A percentile compares a stretch with the other conserved stretches of the same genome.
phyloP scores from a whole-genome alignment of 2,329 filamentous ascomycete species.

The Davidsoniella virescens region DNA sequence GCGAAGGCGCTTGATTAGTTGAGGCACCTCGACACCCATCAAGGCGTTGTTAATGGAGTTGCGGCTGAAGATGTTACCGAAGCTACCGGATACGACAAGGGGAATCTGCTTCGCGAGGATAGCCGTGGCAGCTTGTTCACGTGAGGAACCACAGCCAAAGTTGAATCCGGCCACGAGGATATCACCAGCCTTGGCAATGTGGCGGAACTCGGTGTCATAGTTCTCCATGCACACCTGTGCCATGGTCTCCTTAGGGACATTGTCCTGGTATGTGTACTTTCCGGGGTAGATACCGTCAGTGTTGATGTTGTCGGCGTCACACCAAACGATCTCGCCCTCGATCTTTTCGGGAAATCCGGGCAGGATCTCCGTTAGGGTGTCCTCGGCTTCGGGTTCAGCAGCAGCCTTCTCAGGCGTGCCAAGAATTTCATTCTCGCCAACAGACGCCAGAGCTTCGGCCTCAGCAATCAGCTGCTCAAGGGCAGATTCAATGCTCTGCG shows the following conservation, averaged over 20 bases:
- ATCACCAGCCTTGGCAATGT: constrained; percentile 50
- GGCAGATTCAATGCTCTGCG: constrained; percentile 50
- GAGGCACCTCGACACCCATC: constrained; percentile 53
- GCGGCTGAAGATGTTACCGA: constrained; percentile 67
- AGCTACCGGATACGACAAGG: constrained; percentile 64
- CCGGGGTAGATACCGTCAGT: constrained; percentile 88
- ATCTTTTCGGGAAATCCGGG: constrained; percentile 78
- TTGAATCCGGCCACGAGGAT: constrained; percentile 78
- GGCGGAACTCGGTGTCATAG: constrained; percentile 60
- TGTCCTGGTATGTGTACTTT: constrained; percentile 80
- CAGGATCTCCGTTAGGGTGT: constrained; percentile 42
- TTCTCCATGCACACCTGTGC: constrained; percentile 85
- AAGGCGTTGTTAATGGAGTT: constrained; percentile 71
- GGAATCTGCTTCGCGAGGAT: constrained; percentile 68
- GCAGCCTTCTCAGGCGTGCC: constrained; percentile 19
- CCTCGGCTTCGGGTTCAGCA: constrained; percentile 13
- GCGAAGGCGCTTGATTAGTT: constrained; percentile 47
- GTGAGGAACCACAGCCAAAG: constrained; percentile 67
- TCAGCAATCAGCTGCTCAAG: constrained; percentile 56
- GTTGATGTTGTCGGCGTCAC: constrained; percentile 66
- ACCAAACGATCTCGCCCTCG: constrained; percentile 74
- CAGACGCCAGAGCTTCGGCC: constrained; percentile 44
- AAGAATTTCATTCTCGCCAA: constrained; percentile 31
- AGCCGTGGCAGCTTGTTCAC: constrained; percentile 80
- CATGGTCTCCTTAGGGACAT: constrained; percentile 63